Conservation (phyloP, 169 alveolate species). For the Babesia bigemina region DNA sequence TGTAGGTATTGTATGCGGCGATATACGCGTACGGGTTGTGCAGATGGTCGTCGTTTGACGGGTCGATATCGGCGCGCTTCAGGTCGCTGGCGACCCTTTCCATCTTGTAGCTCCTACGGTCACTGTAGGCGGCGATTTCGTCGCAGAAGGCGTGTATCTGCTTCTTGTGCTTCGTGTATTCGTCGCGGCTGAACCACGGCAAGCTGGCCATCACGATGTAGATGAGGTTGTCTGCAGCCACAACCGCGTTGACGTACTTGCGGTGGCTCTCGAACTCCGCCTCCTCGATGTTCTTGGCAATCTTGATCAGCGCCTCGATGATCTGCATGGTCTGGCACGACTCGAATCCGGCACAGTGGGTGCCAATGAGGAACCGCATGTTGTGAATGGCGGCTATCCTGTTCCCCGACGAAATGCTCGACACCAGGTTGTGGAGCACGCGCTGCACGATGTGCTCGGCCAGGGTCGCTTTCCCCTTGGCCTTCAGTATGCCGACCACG, state of each 20-base stretch:
- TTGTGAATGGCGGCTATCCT: constrained; percentile 30
- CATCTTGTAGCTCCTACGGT: constrained; percentile 34
- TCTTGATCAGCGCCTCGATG: constrained; percentile 19
- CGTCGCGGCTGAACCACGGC: constrained; percentile 69
- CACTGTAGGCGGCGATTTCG: constrained; percentile 31
- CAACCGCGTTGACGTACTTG: constrained; percentile 22
- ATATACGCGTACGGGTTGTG: constrained; percentile 51
- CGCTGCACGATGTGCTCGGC: constrained; percentile 52
- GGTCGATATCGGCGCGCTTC: neutral
- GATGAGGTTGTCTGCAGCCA: constrained; percentile 55
- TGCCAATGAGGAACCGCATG: constrained; percentile 51
- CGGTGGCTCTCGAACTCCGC: constrained; percentile 2
- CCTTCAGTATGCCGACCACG: constrained; percentile 45
- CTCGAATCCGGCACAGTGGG: constrained; percentile 38
- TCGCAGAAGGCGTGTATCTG: constrained; percentile 26
- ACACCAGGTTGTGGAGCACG: constrained; percentile 45
- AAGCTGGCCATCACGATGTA: constrained; percentile 61
- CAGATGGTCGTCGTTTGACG: neutral
- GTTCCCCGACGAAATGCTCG: constrained; percentile 34
- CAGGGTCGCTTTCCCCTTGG: constrained; percentile 16
- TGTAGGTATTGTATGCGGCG: constrained; percentile 25
- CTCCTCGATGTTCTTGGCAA: constrained; percentile 29
- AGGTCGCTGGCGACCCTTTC: constrained; percentile 9
- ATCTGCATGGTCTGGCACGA: constrained; percentile 39
- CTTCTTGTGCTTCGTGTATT: constrained; percentile 18